These are phyloP conservation scores for Microbotryomycetes sp. DNA, from an alignment of 1,284 basidiomycete species.

Conservation along the genomic window DNA sequence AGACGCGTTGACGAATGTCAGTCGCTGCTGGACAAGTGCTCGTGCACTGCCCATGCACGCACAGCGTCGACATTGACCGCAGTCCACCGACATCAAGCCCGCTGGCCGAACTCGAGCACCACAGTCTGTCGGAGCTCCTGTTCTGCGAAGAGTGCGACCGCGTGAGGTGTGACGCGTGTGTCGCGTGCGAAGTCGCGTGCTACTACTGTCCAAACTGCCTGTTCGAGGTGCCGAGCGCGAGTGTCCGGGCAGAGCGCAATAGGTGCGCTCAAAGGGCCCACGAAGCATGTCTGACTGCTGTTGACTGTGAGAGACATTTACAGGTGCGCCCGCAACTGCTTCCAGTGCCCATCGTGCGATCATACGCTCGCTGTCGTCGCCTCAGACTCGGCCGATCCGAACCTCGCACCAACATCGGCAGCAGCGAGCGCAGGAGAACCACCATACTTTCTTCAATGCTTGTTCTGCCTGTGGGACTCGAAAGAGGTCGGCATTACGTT, in stretches of 20 bases:
- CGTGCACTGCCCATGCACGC: conserved; percentile 43
- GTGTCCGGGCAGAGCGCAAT: conserved; percentile 91
- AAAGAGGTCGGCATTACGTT: conserved; percentile 82
- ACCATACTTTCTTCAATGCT: conserved; percentile 85
- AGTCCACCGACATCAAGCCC: conserved; percentile 18
- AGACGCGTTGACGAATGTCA: background rate
- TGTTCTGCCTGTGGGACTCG: conserved; percentile 91
- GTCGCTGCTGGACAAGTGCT: conserved; percentile 22
- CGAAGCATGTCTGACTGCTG: background rate
- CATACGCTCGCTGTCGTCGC: conserved; percentile 81
- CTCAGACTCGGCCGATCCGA: conserved; percentile 61
- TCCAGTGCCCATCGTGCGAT: conserved; percentile 84
- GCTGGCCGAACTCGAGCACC: conserved; percentile 47
- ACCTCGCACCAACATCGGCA: conserved; percentile 41
- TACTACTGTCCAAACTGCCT: conserved; percentile 98
- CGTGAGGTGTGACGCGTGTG: conserved; percentile 84
- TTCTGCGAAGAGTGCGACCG: conserved; percentile 99
- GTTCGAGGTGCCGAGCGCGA: conserved; percentile 97
- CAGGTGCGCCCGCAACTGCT: conserved; percentile 96
- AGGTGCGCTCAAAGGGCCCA: conserved; percentile 47
- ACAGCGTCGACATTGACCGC: conserved; percentile 7
- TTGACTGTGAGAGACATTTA: too few relatives aligned
- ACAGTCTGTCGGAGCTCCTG: conserved; percentile 75
- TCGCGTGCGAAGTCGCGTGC: conserved; percentile 83
- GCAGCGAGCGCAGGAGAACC: conserved; percentile 57